These are phyloP conservation scores for Phytophthora kernoviae DNA, from an alignment of 352 stramenopile species.

Conservation along the genomic window DNA sequence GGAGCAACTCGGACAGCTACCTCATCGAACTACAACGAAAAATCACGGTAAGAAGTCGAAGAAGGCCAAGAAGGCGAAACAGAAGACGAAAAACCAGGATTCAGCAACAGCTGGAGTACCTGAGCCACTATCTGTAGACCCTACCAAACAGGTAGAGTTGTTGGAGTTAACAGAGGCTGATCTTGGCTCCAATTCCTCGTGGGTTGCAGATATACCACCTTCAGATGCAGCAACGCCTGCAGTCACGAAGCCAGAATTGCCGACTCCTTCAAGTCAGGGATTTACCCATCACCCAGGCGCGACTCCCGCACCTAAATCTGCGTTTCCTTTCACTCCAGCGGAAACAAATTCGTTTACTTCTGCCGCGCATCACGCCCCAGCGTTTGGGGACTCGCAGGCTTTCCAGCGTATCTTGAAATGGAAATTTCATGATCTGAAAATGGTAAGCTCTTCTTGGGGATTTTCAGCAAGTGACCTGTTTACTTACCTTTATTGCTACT, in stretches of 20 bases:
- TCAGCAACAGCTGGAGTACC: background rate
- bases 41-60: conserved; percentile 43
- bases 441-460: conserved; percentile 41
- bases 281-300: background rate
- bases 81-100: conserved; percentile 2
- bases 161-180: background rate
- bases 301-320: conserved; percentile 4
- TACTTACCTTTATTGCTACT: background rate
- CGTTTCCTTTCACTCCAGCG: conserved; percentile 13
- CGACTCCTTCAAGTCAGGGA: background rate
- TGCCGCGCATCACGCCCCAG: conserved; percentile 22
- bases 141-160: background rate
- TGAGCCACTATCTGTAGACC: background rate
- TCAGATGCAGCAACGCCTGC: background rate
- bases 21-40: conserved; percentile 20
- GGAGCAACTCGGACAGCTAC: conserved; percentile 6
- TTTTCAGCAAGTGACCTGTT: background rate
- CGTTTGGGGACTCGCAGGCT: conserved; percentile 39
- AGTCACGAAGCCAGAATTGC: background rate
- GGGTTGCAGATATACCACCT: background rate
- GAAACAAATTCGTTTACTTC: conserved; percentile 37
- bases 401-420: conserved; percentile 86
- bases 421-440: conserved; percentile 89
- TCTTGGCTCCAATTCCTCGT: background rate
- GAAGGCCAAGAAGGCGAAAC: conserved; percentile 29